These are phyloP conservation scores for Colletotrichum filicis DNA, from an alignment of 2,329 filamentous ascomycete genomes.

Conservation along the genomic window DNA sequence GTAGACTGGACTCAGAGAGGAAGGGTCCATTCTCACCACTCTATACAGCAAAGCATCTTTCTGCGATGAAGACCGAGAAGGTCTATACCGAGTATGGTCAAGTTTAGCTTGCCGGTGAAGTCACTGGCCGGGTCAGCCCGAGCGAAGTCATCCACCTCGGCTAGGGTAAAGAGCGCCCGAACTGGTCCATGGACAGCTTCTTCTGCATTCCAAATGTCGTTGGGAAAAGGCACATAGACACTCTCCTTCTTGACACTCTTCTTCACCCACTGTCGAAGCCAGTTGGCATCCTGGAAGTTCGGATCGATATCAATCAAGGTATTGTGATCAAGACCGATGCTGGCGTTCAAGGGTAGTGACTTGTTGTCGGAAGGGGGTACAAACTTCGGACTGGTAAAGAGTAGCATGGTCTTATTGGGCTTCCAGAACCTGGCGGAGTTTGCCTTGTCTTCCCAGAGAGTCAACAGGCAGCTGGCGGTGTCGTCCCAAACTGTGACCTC, in stretches of 20 bases:
- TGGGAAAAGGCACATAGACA: slow-evolving; percentile 59
- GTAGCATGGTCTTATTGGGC: slow-evolving; percentile 59
- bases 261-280: slow-evolving; percentile 61
- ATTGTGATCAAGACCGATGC: slow-evolving; percentile 47
- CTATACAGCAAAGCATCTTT: slow-evolving; percentile 50
- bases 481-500: slow-evolving; percentile 68
- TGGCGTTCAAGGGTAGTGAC: slow-evolving; percentile 11
- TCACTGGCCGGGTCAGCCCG: slow-evolving; percentile 42
- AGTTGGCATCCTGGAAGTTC: slow-evolving; percentile 60
- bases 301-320: slow-evolving; percentile 68
- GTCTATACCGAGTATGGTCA: slow-evolving; percentile 46
- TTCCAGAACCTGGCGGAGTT: slow-evolving; percentile 55
- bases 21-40: slow-evolving; percentile 48
- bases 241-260: slow-evolving; percentile 60
- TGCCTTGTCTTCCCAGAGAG: slow-evolving; percentile 63
- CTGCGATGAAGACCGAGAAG: slow-evolving; percentile 44
- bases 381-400: slow-evolving; percentile 57
- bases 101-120: slow-evolving; percentile 53
- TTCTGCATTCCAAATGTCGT: slow-evolving; percentile 50
- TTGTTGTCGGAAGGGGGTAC: neutral
- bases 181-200: slow-evolving; percentile 44
- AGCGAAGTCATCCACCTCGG: slow-evolving; percentile 54
- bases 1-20: neutral
- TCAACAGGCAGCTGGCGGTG: slow-evolving; percentile 63
- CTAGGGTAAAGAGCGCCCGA: slow-evolving; percentile 52